Base-by-base conservation (phyloP, 768 basidiomycete species). In the Sporobolomyces pararoseus region DNA sequence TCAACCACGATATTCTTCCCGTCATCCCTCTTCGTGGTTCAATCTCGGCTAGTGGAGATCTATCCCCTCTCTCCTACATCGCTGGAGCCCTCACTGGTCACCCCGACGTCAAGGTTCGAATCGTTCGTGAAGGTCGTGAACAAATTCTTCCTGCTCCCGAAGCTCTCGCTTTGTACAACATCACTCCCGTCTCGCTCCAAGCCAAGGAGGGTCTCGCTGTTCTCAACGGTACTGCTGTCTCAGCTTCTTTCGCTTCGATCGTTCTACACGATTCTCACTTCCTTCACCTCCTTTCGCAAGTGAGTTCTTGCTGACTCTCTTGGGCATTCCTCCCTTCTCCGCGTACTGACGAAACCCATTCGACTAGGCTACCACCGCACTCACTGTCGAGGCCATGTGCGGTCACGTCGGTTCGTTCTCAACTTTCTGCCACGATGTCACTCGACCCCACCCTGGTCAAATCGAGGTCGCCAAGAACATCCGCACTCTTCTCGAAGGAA, bases 371-470 rank as follows among this genome's bases (percentile, higher is more conserved):
- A 84, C 86, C 75, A 92, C 90, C 0, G 90, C 90, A 1, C 84
- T 93, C 84, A 89, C 90, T 21, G 85, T 87, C 7, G 91, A 93
- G 78, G 90, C 90, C 9, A 70, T 92, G 72, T 79, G 85, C 42
- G 91, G 91, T 23, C 85, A 86, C 29, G 75, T 70, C 64, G 72
- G 66, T n/a, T 70, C 68, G 6, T 78, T 75, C 63, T 53, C 74
- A 49, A 64, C 72, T 4, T 93, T 93, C 82, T 89, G 93, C 68
- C 86, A 88, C 78, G 83, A 84, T 50, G 65, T 75, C 31, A 85
- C 87, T 21, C 86, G 91, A 14, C 91, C 91, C 10, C 91, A 93
- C 78, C 87, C 89, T 7, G 90, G 90, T 61, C 90, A 91, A 81
- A 84, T 93, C 53, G 89, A 91, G 77, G 84, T 83, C 2, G 90